Evolutionary conservation across 139 green algal species (phyloP), one percentile per base, ranked within the genome.

Genomic region (Edaphochlamys debaryana): DNA sequence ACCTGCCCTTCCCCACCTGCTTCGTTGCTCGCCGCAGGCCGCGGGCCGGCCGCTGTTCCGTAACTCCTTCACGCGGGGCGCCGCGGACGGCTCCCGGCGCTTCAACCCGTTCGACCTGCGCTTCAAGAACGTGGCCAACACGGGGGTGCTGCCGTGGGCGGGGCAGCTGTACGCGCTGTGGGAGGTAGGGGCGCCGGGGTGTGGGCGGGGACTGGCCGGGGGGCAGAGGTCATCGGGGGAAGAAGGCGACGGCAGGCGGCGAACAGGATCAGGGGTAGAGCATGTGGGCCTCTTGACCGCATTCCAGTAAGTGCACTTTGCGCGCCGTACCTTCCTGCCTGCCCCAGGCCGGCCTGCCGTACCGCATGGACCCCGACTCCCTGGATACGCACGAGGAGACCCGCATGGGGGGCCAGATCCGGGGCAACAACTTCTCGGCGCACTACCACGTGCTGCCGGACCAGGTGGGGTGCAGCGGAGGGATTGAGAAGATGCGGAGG

Each of bases 71-170:
- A 90, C 84, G 4, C 75, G 73, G 1, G 90, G 90, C 6, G 67
- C 84, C 30, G 80, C 79, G 25, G 86, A 92, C 40, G 86, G 88
- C 50, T 84, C 41, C 66, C 38, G 29, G 9, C 37, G 85, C 5
- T 92, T 92, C 81, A 92, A 93, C 79, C 75, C 75, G 11, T 83
- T 93, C 32, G 87, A 93, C 60, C 86, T 68, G 34, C 3, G 13
- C 60, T 87, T 93, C 37, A 93, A 93, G 75, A 92, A 92, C 63
- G 85, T 90, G 56, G 86, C 88, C 27, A 93, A 93, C 79, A 93
- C 90, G 0, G 79, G 82, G 8, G 84, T 93, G 38, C 29, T 93
- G 30, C 76, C 89, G 37, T 93, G 90, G 90, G 90, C 40, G 0
- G 80, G 85, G 8, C 67, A 78, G 54, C 60, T 92, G 34, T 86